These are phyloP conservation scores for Xylariaceae sp. DNA, from an alignment of 2,329 filamentous ascomycete genomes.

Conservation along the genomic window DNA sequence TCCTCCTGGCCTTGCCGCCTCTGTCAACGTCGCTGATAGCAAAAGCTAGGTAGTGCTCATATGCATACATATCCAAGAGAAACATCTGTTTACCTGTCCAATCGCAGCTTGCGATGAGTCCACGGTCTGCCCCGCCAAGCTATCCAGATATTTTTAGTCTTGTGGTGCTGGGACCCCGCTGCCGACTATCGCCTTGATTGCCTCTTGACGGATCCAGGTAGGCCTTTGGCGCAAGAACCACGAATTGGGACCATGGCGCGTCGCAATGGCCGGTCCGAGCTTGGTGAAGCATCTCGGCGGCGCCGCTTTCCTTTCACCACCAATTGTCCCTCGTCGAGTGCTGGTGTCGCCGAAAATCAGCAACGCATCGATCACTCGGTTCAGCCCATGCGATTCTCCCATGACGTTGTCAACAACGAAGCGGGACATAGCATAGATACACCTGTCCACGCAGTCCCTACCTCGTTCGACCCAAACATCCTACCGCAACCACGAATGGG, in stretches of 20 bases:
- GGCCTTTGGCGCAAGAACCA: conserved; percentile 11
- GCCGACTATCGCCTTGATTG: conserved; percentile 21
- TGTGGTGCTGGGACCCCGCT: conserved; percentile 12
- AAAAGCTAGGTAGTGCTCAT: background rate
- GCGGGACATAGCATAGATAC: conserved; percentile 13
- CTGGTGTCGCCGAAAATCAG: conserved; percentile 5
- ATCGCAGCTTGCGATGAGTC: conserved; percentile 19
- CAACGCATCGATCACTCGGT: conserved; percentile 9
- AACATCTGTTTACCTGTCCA: conserved; percentile 22
- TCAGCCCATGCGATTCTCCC: conserved; percentile 19
- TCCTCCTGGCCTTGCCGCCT: background rate
- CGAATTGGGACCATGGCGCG: conserved; percentile 21
- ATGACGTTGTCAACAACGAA: conserved; percentile 10
- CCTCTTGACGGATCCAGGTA: conserved; percentile 12
- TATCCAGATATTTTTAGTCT: conserved; percentile 15
- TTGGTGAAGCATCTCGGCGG: conserved; percentile 15
- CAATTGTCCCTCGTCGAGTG: conserved; percentile 3
- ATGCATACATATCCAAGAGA: conserved; percentile 10
- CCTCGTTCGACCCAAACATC: background rate
- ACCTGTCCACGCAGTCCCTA: background rate
- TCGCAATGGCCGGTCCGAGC: conserved; percentile 18
- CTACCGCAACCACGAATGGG: conserved; percentile 10
- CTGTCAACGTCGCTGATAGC: background rate
- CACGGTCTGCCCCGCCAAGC: conserved; percentile 16
- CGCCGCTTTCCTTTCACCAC: conserved; percentile 14